Percentiles rank a stretch among this genome's conserved stretches.
These are phyloP conservation scores for Cercospora janseana DNA, from an alignment of 2,329 filamentous ascomycete genomes.

Conservation along the genomic window DNA sequence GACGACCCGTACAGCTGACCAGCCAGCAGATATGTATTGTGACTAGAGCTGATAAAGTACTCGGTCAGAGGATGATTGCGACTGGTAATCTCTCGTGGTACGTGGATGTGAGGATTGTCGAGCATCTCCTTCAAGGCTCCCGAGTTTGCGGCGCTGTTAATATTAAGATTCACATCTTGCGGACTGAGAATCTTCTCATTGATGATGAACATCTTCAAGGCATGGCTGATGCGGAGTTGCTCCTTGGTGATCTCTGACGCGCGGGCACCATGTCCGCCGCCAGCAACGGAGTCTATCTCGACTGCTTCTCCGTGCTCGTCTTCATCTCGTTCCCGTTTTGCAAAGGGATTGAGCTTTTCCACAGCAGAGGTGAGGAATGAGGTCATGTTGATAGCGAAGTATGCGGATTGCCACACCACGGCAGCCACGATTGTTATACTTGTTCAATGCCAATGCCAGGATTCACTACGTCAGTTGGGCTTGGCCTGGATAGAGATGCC, in stretches of 20 bases:
- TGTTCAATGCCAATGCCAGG: not conserved
- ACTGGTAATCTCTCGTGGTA: slow-evolving; percentile 56
- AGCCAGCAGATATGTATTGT: slow-evolving; percentile 70
- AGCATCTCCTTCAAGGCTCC: slow-evolving; percentile 53
- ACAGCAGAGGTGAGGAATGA: slow-evolving; percentile 32
- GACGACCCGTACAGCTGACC: slow-evolving; percentile 67
- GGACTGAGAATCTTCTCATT: slow-evolving; percentile 53
- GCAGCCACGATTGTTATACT: not conserved
- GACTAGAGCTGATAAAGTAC: slow-evolving; percentile 70
- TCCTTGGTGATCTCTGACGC: slow-evolving; percentile 50
- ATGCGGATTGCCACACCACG: not conserved
- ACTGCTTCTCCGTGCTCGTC: slow-evolving; percentile 57
- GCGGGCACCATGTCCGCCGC: slow-evolving; percentile 58
- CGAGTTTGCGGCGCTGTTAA: slow-evolving; percentile 42
- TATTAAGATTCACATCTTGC: slow-evolving; percentile 49
- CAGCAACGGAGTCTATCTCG: slow-evolving; percentile 52
- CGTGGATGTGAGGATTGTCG: slow-evolving; percentile 56
- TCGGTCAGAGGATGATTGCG: slow-evolving; percentile 62
- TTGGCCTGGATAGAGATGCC: too few species aligned
- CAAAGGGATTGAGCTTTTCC: slow-evolving; percentile 45
- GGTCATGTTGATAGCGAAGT: slow-evolving; percentile 9
- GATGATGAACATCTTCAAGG: slow-evolving; percentile 56
- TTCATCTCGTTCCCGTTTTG: slow-evolving; percentile 41
- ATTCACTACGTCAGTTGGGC: too few species aligned
- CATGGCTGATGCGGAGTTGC: slow-evolving; percentile 59